phyloP scores from a whole-genome alignment of 345 rosid species.

The Raphanus raphanistrum region DNA sequence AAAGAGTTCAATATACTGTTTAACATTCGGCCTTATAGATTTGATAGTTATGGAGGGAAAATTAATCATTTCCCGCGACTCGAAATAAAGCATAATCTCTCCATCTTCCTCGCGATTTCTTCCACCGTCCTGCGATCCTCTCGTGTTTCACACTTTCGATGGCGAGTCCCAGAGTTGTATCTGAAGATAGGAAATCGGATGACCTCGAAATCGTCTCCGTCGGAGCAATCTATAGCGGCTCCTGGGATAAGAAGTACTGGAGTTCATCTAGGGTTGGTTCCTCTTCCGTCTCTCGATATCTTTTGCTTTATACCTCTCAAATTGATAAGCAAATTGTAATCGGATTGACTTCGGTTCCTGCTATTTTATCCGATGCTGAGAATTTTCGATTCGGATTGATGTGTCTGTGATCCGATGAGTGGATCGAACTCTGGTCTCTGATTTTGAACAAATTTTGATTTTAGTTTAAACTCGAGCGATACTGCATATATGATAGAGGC shows the following conservation, averaged over 20 bases:
- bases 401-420: background rate
- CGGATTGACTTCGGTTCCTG: background rate
- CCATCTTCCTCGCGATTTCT: conserved; percentile 18
- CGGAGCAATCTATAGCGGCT: conserved; percentile 70
- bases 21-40: background rate
- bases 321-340: background rate
- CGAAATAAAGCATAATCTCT: conserved; percentile 1
- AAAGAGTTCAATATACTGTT: background rate
- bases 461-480: background rate
- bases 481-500: background rate
- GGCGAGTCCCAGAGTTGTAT: conserved; percentile 45
- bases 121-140: background rate
- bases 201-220: conserved; percentile 74
- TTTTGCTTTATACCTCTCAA: background rate
- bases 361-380: background rate
- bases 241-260: conserved; percentile 94
- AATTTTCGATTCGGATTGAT: background rate
- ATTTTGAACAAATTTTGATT: conserved; percentile 4
- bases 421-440: conserved; percentile 5
- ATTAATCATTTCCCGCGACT: conserved; percentile 31
- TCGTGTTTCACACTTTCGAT: conserved; percentile 21
- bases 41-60: conserved; percentile 29
- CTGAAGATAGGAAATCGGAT: conserved; percentile 42
- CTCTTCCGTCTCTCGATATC: background rate
- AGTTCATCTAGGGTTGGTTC: conserved; percentile 87